Evolutionary conservation across 495 filamentous ascomycete genomes (phyloP), one percentile per base, ranked within the genome.

Genomic region (Glarea lozoyensis): DNA sequence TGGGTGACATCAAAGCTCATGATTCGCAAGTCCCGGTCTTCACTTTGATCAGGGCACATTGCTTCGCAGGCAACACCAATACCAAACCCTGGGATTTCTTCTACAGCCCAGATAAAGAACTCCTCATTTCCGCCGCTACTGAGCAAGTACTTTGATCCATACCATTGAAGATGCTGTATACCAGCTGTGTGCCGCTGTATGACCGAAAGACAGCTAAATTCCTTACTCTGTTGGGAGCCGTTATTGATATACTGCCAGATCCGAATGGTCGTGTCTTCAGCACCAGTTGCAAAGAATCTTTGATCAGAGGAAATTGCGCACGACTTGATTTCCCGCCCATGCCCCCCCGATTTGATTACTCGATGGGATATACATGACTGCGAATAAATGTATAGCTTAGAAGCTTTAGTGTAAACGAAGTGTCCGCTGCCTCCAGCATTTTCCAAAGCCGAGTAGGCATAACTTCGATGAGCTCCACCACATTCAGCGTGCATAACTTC

Each of bases 321-420:
- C 1, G 81, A 69, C 60, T 90, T 90, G 48, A 96, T 84, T 65
- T 99, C 92, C 24, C 92, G 63, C 0, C 92, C 92, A 60, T 99
- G 92, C 1, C 75, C 75, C 0, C 92, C 92, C 0, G 55, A 40
- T 20, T 78, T 76, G 1, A 94, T 53, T 0, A 77, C 60, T 18
- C 61, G 58, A 41, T 81, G 72, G 1, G 65, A 57, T 1, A 70
- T 56, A 1, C 55, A 37, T 0, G 48, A 49, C 40, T 84, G 78
- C 1, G 65, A 68, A 36, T 71, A 66, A 1, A 78, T 49, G 37
- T 65, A 60, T 47, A 81, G 56, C 38, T 65, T 65, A 6, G 70
- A 67, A 5, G 72, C 70, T 53, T 76, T 76, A 16, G 72, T 75
- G 56, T 73, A 79, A 1, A 70, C 59, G 23, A 78, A 66, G 63